These are phyloP conservation scores for Colletotrichum spaethianum DNA, from an alignment of 2,329 filamentous ascomycete species.

Conservation along the genomic window DNA sequence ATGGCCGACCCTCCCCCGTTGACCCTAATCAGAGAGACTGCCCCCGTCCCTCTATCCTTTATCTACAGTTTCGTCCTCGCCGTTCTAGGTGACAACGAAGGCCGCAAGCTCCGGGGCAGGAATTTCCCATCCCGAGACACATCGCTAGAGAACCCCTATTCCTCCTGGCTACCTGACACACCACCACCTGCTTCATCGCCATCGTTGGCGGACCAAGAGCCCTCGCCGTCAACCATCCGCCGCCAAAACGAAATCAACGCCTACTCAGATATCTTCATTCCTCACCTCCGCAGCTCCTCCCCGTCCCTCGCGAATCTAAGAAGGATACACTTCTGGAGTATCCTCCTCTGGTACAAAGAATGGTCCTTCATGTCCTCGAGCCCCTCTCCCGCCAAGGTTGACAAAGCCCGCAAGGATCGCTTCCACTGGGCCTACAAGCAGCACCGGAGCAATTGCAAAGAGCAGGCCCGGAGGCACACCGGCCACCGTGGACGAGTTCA, in stretches of 20 bases:
- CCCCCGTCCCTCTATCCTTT: background rate
- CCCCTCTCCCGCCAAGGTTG: background rate
- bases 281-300: background rate
- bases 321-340: background rate
- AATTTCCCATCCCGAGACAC: background rate
- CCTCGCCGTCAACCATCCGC: background rate
- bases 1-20: background rate
- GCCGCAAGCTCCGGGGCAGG: background rate
- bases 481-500: slow-evolving; percentile 2
- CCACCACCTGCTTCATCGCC: background rate
- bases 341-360: slow-evolving; percentile 3
- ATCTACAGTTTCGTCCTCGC: background rate
- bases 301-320: background rate
- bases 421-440: background rate
- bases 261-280: background rate
- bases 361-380: background rate
- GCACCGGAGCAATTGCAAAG: background rate
- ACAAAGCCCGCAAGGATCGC: background rate
- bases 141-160: background rate
- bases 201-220: background rate
- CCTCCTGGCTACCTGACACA: background rate
- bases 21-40: background rate
- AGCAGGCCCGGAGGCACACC: background rate
- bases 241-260: background rate
- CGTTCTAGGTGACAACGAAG: background rate